These are phyloP conservation scores for Echinochloa phyllopogon DNA, from an alignment of 176 grass and related monocot species.

Conservation along the genomic window DNA sequence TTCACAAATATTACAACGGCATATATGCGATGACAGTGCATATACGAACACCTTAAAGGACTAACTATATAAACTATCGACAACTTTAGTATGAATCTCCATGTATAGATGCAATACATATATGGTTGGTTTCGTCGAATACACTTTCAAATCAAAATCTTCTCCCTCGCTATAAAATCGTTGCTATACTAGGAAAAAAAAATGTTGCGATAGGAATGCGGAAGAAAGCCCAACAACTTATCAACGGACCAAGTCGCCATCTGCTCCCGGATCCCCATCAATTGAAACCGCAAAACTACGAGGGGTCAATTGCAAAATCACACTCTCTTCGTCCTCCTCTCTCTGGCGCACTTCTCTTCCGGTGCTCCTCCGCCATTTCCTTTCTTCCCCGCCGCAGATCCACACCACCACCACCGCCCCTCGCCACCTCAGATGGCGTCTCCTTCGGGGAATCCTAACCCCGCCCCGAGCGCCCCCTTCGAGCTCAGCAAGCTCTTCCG, in stretches of 20 bases:
- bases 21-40: too few relatives aligned
- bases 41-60: too few relatives aligned
- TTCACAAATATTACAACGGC: too few relatives aligned
- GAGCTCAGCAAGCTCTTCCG: slow-evolving; percentile 59
- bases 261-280: not conserved
- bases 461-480: slow-evolving; percentile 40
- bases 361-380: slow-evolving; percentile 9
- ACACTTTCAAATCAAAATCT: too few relatives aligned
- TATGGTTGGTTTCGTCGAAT: too few relatives aligned
- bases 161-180: too few relatives aligned
- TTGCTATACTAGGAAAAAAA: too few relatives aligned
- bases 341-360: not conserved
- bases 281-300: not conserved
- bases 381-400: slow-evolving; percentile 21
- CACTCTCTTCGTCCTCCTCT: not conserved
- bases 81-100: too few relatives aligned
- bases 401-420: slow-evolving; percentile 1
- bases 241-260: not conserved
- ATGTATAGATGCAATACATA: too few relatives aligned
- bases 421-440: slow-evolving; percentile 61
- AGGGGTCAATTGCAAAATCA: not conserved
- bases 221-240: too few relatives aligned
- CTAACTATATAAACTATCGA: too few relatives aligned
- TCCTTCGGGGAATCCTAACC: slow-evolving; percentile 65
- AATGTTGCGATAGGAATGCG: too few relatives aligned